Base-by-base conservation (phyloP, 2,329 filamentous ascomycete species). In the Pezicula carpinea region DNA sequence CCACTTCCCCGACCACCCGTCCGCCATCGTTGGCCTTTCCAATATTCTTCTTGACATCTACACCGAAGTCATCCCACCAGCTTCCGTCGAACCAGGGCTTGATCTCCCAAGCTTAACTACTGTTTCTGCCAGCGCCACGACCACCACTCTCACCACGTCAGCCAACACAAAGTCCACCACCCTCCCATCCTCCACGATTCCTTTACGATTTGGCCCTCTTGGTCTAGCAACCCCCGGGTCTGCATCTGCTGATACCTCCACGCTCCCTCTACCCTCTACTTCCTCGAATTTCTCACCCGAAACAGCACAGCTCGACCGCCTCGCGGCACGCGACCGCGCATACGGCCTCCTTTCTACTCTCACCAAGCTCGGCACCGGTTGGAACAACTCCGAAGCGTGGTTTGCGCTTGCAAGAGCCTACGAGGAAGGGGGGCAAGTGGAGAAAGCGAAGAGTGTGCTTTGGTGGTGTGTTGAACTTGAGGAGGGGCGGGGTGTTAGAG, bases 391-490 rank as follows among this genome's bases (percentile, higher is more conserved):
- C 0, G 93, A 97, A 63, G 93, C 92, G 5, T 99, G 93, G 93
- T 92, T 89, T 61, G 80, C 86, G 4, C 77, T 99, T 29, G 88
- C 90, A 0, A 76, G 89, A 53, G 90, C 89, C 8, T 88, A 96
- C 61, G 93, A 99, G 66, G 82, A 90, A 62, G 87, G 88, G 48
- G 87, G 86, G 0, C 88, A 96, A 69, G 68, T 81, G 2, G 87
- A 93, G 32, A 95, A 92, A 71, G 87, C 93, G 13, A 95, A 91
- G 69, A 87, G 93, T 57, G 89, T 91, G 39, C 75, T 97, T 6
- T 97, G 93, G 93, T 97, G 92, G 90, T 95, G 91, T 59, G 87
- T 99, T 11, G 90, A 96, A 67, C 74, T 99, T 23, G 93, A 97
- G 64, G 92, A 99, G 64, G 82, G 81, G 6, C 82, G 80, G 54